These are phyloP conservation scores for Paramecium primaurelia DNA, from an alignment of 73 alveolate genomes.

Conservation along the genomic window DNA sequence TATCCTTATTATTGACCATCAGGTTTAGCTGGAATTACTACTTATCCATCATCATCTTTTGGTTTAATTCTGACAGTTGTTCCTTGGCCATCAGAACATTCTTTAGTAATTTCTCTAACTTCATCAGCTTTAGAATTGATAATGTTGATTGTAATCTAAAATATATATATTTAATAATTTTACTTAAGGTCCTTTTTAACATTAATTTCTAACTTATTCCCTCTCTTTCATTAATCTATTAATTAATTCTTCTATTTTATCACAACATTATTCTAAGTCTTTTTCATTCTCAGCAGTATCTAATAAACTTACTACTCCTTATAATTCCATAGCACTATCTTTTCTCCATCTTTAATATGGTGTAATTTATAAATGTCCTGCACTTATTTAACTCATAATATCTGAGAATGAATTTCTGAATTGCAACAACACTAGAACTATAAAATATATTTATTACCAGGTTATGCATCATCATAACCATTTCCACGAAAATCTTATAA, in stretches of 20 bases:
- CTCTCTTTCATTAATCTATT: conserved; percentile 31
- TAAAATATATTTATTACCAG: not conserved
- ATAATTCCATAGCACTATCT: not conserved
- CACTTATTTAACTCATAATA: not conserved
- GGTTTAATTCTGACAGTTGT: not conserved
- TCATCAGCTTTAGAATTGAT: conserved; percentile 12
- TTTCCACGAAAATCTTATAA: not conserved
- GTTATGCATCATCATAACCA: not conserved
- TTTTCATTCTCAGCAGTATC: not conserved
- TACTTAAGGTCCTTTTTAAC: conserved; percentile 7
- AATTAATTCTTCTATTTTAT: conserved; percentile 13
- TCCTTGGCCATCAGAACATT: conserved; percentile 4
- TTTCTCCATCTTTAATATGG: conserved; percentile 42
- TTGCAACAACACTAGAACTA: not conserved
- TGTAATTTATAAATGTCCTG: not conserved
- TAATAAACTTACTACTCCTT: conserved; percentile 24
- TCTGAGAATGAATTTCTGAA: conserved; percentile 1
- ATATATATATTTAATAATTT: not conserved
- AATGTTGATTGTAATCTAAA: conserved; percentile 25
- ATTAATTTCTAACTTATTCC: not conserved
- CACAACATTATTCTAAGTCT: conserved; percentile 5
- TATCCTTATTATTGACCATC: not conserved
- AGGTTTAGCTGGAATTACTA: not conserved
- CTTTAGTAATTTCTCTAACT: not conserved
- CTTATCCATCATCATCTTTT: not conserved